These are phyloP conservation scores for Inga leiocalycina DNA, from an alignment of 306 rosid genomes.

Conservation along the genomic window DNA sequence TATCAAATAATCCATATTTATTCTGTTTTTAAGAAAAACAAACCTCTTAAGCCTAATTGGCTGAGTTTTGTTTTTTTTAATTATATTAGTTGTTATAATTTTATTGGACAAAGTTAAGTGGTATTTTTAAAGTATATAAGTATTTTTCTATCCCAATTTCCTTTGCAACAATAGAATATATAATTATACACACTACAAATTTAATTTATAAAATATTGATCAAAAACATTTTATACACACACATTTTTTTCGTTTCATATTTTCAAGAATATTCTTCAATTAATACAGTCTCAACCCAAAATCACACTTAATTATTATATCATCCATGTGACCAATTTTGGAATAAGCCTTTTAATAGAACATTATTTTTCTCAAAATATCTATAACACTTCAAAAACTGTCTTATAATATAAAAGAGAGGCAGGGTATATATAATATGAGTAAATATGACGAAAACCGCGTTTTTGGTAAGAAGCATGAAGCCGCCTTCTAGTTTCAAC, in stretches of 20 bases:
- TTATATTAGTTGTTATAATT: too few species aligned
- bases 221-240: neutral
- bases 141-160: neutral
- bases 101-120: too few species aligned
- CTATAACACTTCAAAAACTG: neutral
- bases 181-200: neutral
- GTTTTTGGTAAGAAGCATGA: constrained; percentile 57
- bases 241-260: too few species aligned
- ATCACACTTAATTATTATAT: too few species aligned
- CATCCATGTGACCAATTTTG: too few species aligned
- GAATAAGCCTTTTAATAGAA: neutral
- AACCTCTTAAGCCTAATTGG: too few species aligned
- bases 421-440: neutral
- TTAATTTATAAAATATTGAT: neutral
- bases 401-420: neutral
- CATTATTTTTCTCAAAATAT: neutral
- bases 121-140: too few species aligned
- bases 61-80: too few species aligned
- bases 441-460: constrained; percentile 53
- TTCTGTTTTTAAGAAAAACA: too few species aligned
- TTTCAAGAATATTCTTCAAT: neutral
- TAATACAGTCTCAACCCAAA: too few species aligned
- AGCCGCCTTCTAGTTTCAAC: constrained; percentile 29
- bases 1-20: too few species aligned
- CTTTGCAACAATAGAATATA: neutral